A percentile compares a stretch with the other conserved stretches of the same genome.
Conservation (phyloP, 169 alveolate genomes). For the Eimeria tenella region DNA sequence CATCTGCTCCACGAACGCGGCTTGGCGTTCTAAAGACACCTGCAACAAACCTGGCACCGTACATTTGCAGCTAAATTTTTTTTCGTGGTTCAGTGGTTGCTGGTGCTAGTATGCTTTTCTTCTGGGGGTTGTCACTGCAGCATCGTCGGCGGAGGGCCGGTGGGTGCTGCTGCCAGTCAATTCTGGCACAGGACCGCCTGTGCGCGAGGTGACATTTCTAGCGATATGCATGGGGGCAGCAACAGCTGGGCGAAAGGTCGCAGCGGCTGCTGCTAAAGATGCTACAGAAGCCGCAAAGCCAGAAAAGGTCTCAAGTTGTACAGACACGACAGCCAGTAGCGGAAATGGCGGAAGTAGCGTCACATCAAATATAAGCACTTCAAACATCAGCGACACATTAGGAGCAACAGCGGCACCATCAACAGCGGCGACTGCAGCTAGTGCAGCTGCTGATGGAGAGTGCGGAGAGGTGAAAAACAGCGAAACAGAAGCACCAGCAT, state of each 20-base stretch:
- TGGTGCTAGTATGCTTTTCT: background rate
- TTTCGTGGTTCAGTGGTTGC: background rate
- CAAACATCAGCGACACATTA: background rate
- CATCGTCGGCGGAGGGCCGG: background rate
- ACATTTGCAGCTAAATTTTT: too few species aligned
- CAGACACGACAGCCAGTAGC: background rate
- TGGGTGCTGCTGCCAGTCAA: conserved; percentile 17
- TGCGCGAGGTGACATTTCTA: background rate
- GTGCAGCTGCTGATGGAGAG: conserved; percentile 6
- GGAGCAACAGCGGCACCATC: background rate
- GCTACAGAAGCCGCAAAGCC: too few species aligned
- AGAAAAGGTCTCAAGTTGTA: background rate
- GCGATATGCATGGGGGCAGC: background rate
- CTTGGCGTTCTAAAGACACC: too few species aligned
- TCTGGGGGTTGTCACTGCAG: conserved; percentile 22
- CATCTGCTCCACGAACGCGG: too few species aligned
- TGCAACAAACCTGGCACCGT: too few species aligned
- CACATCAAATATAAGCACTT: too few species aligned
- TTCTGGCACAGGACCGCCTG: background rate
- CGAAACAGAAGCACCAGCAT: background rate
- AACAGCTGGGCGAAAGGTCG: background rate
- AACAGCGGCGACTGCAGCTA: background rate
- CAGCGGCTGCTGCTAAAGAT: background rate
- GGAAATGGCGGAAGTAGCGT: background rate
- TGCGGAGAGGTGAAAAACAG: background rate